Evolutionary conservation across 2,329 filamentous ascomycete species (phyloP), one percentile per base, ranked within the genome.

Genomic region (Aspergillus novofumigatus): DNA sequence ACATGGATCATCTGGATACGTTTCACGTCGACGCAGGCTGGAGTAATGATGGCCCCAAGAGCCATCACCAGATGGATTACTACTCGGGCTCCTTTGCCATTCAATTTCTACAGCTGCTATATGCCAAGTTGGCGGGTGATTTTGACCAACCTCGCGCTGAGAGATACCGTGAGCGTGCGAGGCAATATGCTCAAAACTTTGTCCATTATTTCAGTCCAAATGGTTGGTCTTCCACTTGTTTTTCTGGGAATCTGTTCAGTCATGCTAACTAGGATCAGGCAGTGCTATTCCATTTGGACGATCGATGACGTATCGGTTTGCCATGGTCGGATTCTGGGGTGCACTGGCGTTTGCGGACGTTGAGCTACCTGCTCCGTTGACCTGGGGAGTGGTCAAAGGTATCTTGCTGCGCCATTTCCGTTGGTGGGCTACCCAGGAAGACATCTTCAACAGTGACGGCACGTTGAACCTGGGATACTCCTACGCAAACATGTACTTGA

Each of bases 21-120:
- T 93, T 92, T 71, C 91, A 92, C 68, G 84, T 89, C n/a, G 89
- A 89, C 5, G 86, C 85, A 49, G 89, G 90, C 0, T 93, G 90
- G 90, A 91, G 87, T 2, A 91, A 92, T 65, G 90, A 93, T 68
- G 90, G 90, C 0, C 90, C 90, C 0, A 86, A 88, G 66, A 86
- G 86, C 14, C 90, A 92, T 56, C 88, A 90, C 57, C 89, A 92
- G 72, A 91, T 92, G 86, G 89, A 92, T 70, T 92, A 92, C 68
- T 93, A 92, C 72, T 91, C 88, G 0, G 89, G 88, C 9, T 90
- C 87, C 57, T 92, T 92, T 69, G 90, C 89, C 1, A 93, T 92
- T 56, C 89, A 92, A 64, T 90, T 90, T 64, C 76, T 92, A 4
- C 89, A 93, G 69, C 81, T 93, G 0, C 77, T 92, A 0, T 93